Evolutionary conservation across 306 rosid species (phyloP), one percentile per base, ranked within the genome.

Genomic region (Dryas alaskensis): DNA sequence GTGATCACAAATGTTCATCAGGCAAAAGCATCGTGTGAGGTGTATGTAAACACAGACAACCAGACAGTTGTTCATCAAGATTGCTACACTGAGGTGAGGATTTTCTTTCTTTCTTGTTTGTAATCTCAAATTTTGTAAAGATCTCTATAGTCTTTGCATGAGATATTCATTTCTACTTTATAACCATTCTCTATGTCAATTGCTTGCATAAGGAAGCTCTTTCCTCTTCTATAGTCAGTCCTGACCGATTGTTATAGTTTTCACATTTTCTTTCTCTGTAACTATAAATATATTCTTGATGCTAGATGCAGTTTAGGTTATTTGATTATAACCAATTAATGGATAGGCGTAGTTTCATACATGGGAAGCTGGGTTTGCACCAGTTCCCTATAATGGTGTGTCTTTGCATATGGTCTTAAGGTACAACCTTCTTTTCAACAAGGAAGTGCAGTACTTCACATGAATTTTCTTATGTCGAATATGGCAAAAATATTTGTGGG

Each of bases 61-160:
- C 92, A 94, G 72, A 83, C 87, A 7, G 67, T 94, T 76, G 84
- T 69, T 47, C 96, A 80, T 76, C 92, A 94, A 81, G 80, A 88
- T 81, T 92, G 99, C 85, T 86, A 80, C 80, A 88, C 98, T 52
- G 76, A 80, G 99, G 99, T 91, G 75, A 85, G 89, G 52, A 67
- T 50, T 8, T 55, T 7, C 45, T 49, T 71, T 4, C 46, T 31
- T 50, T 54, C 16, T 43, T 19, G 14, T 69, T 3, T 13, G 22
- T 60, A 7, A 7, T 72, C 37, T 79, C 60, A 60, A 13, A 57
- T 61, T 78, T 48, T 3, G 0, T 43, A 52, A 55, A 39, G 65
- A 74, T 68, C 19, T 63, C 9, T 69, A 16, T 77, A 1, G 6
- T n/a, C 65, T 11, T 14, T 11, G 6, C 19, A 62, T 42, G 25